A percentile compares a stretch with the other conserved stretches of the same genome.
phyloP scores from a whole-genome alignment of 73 alveolate species.

The Loxodes magnus region DNA sequence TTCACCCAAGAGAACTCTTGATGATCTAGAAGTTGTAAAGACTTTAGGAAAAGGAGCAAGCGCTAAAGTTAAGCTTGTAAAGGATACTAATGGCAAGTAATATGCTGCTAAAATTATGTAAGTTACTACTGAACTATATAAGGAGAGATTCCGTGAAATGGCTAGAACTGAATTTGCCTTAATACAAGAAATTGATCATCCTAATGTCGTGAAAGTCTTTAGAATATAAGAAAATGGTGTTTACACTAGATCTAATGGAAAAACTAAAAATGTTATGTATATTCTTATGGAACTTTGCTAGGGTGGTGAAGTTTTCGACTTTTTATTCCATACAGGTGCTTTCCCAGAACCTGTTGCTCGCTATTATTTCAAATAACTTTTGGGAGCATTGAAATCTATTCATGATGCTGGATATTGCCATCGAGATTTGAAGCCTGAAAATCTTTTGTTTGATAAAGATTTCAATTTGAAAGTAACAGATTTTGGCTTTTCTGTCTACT shows the following conservation, averaged over 20 bases:
- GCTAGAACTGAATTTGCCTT: slow-evolving; percentile 38
- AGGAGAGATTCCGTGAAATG: slow-evolving; percentile 14
- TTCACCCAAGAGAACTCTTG: no score
- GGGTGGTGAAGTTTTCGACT: slow-evolving; percentile 19
- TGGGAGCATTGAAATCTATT: slow-evolving; percentile 54
- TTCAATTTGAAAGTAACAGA: slow-evolving; percentile 24
- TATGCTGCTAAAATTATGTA: slow-evolving; percentile 26
- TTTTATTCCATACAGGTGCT: slow-evolving; percentile 5
- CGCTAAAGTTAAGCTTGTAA: background rate
- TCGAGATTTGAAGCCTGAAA: slow-evolving; percentile 28
- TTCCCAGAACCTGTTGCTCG: slow-evolving; percentile 13
- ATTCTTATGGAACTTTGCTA: slow-evolving; percentile 14
- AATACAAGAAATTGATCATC: slow-evolving; percentile 21
- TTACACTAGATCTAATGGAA: background rate
- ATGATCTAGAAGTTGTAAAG: background rate
- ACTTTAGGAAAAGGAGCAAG: slow-evolving; percentile 10
- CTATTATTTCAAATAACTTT: slow-evolving; percentile 30
- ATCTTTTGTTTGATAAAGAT: slow-evolving; percentile 14
- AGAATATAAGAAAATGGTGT: background rate
- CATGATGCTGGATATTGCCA: slow-evolving; percentile 40
- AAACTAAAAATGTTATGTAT: slow-evolving; percentile 3
- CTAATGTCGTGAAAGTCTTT: background rate
- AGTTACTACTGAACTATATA: slow-evolving; percentile 18
- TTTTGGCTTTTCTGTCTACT: slow-evolving; percentile 15
- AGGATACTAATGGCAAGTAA: background rate